phyloP scores from a whole-genome alignment of 2,329 filamentous ascomycete genomes.

The Fusarium devonianum region DNA sequence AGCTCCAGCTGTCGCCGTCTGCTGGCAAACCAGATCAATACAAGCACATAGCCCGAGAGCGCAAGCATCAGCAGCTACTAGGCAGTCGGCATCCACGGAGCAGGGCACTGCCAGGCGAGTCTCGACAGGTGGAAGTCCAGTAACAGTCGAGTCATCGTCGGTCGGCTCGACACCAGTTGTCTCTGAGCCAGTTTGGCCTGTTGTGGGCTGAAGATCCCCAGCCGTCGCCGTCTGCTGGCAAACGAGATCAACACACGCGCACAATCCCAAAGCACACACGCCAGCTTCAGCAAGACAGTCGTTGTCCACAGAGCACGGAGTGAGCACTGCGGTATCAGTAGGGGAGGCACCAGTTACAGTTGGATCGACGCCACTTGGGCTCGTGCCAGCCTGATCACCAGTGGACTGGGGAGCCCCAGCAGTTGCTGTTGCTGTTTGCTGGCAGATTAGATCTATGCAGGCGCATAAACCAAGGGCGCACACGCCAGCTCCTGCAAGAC shows the following conservation, averaged over 20 bases:
- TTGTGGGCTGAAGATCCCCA: neutral
- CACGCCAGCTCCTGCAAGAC: neutral
- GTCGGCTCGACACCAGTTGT: neutral
- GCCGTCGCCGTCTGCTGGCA: conserved; percentile 7
- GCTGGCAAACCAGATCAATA: conserved; percentile 10
- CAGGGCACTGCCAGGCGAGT: neutral
- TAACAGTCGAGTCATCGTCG: too few species aligned
- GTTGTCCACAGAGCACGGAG: conserved; percentile 9
- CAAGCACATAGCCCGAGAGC: conserved; percentile 13
- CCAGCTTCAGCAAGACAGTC: conserved; percentile 9
- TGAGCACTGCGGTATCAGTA: neutral
- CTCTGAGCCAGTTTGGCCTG: neutral
- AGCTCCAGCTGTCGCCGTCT: neutral
- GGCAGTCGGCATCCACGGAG: conserved; percentile 1
- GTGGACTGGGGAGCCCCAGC: too few species aligned
- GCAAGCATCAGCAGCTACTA: neutral
- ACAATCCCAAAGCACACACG: conserved; percentile 12
- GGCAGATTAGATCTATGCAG: conserved; percentile 6
- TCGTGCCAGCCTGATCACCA: too few species aligned
- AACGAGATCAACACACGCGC: conserved; percentile 11
- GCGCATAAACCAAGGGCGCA: conserved; percentile 8
- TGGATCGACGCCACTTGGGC: too few species aligned
- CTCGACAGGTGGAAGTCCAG: neutral
- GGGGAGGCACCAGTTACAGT: neutral
- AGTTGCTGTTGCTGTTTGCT: too few species aligned